phyloP scores from a whole-genome alignment of 75 land plant species.

The Pinus albicaulis region DNA sequence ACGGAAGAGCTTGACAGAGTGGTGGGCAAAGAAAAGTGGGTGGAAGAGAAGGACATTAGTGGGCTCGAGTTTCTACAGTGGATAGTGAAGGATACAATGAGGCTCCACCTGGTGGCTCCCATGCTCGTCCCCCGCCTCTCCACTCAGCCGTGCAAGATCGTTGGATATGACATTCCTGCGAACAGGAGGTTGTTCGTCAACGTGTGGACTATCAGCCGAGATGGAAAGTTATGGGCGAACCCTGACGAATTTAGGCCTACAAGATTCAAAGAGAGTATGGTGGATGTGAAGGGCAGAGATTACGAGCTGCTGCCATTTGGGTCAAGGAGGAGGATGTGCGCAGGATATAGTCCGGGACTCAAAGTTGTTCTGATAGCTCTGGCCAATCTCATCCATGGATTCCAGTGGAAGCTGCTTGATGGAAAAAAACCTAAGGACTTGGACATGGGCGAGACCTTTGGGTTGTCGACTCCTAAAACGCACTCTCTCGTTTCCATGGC shows the following conservation, averaged over 20 bases:
- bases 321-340: slow-evolving; percentile 48
- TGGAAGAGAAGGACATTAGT: slow-evolving; percentile 53
- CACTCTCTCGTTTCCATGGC: slow-evolving; percentile 25
- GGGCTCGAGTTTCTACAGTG: slow-evolving; percentile 46
- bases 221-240: slow-evolving; percentile 44
- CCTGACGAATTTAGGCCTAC: slow-evolving; percentile 48
- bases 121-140: slow-evolving; percentile 30
- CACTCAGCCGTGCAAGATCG: slow-evolving; percentile 21
- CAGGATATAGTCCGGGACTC: slow-evolving; percentile 40
- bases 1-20: slow-evolving; percentile 34
- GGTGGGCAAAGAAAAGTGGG: slow-evolving; percentile 26
- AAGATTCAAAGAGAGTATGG: slow-evolving; percentile 25
- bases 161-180: slow-evolving; percentile 43
- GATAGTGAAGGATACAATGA: slow-evolving; percentile 51
- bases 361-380: slow-evolving; percentile 26
- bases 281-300: slow-evolving; percentile 46
- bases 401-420: slow-evolving; percentile 31
- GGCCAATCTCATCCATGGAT: slow-evolving; percentile 42
- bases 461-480: slow-evolving; percentile 34
- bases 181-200: slow-evolving; percentile 41
- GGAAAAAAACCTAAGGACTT: slow-evolving; percentile 3
- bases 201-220: slow-evolving; percentile 55
- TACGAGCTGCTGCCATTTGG: slow-evolving; percentile 58
- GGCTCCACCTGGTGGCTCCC: slow-evolving; percentile 53
- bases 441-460: slow-evolving; percentile 39